These are phyloP conservation scores for Prasinococcaceae sp. DNA, from an alignment of 139 green algal species.

Conservation along the genomic window DNA sequence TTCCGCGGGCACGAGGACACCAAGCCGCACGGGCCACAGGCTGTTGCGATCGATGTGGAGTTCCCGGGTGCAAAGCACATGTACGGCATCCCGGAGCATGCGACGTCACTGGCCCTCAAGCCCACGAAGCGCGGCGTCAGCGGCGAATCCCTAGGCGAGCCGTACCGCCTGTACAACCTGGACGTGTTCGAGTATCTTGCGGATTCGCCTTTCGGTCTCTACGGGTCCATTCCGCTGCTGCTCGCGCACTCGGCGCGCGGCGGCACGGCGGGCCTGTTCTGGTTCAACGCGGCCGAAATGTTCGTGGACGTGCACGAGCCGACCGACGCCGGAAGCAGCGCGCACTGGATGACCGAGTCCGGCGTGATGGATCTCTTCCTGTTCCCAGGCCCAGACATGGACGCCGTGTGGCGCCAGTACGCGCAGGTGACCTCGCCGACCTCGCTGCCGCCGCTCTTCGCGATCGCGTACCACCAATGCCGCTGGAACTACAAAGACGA, in stretches of 20 bases:
- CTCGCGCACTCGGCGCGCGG: constrained; percentile 52
- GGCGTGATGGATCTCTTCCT: constrained; percentile 92
- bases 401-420: constrained; percentile 60
- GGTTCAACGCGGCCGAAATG: constrained; percentile 95
- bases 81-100: constrained; percentile 89
- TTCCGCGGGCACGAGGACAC: constrained; percentile 58
- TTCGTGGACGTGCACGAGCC: constrained; percentile 69
- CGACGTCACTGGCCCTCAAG: constrained; percentile 33
- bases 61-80: constrained; percentile 66
- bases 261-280: constrained; percentile 74
- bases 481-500: constrained; percentile 93
- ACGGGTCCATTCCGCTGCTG: constrained; percentile 87
- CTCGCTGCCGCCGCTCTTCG: constrained; percentile 84
- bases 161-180: constrained; percentile 97
- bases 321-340: constrained; percentile 25
- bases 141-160: no score
- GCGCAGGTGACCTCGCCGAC: constrained; percentile 65
- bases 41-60: constrained; percentile 74
- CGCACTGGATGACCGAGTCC: constrained; percentile 87
- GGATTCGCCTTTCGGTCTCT: constrained; percentile 87
- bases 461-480: constrained; percentile 95
- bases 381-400: constrained; percentile 48
- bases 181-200: constrained; percentile 97
- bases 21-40: constrained; percentile 52
- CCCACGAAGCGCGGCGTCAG: constrained; percentile 6